Conservation (phyloP, 495 filamentous ascomycete genomes). For the Sabuloglossum arenarium region DNA sequence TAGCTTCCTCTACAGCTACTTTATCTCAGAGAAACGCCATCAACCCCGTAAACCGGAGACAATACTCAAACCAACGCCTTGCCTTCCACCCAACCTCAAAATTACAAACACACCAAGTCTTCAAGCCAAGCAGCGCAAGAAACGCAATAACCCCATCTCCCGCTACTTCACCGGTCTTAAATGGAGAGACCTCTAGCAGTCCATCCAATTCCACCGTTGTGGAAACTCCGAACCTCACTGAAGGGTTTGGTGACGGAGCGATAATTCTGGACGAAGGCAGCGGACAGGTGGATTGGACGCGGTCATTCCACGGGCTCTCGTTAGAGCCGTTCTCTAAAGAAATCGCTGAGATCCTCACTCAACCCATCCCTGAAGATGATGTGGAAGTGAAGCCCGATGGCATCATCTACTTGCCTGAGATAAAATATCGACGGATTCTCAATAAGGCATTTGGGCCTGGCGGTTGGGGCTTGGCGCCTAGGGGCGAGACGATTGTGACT, state of each 20-base stretch:
- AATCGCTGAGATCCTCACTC: constrained; percentile 46
- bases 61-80: neutral
- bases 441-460: constrained; percentile 87
- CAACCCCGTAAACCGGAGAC: neutral
- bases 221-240: constrained; percentile 22
- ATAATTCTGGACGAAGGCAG: constrained; percentile 22
- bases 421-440: constrained; percentile 88
- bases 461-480: constrained; percentile 80
- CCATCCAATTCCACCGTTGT: constrained; percentile 1
- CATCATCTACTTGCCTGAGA: constrained; percentile 91
- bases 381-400: constrained; percentile 95
- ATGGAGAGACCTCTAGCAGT: neutral
- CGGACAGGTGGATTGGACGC: constrained; percentile 70
- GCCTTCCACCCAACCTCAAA: neutral
- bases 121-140: neutral
- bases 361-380: constrained; percentile 45
- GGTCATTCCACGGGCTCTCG: constrained; percentile 77
- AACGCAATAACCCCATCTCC: constrained; percentile 9
- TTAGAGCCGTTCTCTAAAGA: constrained; percentile 56
- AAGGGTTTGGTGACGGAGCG: constrained; percentile 31
- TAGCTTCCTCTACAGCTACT: neutral
- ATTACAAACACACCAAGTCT: neutral
- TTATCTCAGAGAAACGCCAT: neutral
- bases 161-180: neutral
- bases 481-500: constrained; percentile 80